Conservation (phyloP, 2,329 filamentous ascomycete genomes). For the Fusarium continuum region DNA sequence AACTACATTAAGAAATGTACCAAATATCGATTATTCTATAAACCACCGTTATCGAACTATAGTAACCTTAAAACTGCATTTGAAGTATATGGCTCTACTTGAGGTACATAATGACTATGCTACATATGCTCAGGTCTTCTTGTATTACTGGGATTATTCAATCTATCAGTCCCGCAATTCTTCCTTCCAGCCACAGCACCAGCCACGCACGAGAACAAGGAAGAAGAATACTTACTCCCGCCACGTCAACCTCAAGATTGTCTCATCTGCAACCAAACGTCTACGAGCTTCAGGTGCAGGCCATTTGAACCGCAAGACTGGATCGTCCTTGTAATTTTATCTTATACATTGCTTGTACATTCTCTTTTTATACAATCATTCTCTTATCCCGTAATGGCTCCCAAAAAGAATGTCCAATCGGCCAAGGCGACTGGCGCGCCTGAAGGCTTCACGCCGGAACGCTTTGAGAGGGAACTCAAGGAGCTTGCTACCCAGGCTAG, state of each 20-base stretch:
- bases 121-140: too few relatives aligned
- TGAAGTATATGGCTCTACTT: too few relatives aligned
- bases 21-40: too few relatives aligned
- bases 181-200: constrained; percentile 27
- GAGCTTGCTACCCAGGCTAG: constrained; percentile 57
- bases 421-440: constrained; percentile 39
- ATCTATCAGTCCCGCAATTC: constrained; percentile 17
- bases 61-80: too few relatives aligned
- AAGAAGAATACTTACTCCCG: constrained; percentile 21
- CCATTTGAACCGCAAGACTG: constrained; percentile 42
- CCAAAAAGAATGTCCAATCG: constrained; percentile 26
- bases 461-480: constrained; percentile 64
- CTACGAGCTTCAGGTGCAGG: constrained; percentile 47
- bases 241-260: constrained; percentile 38
- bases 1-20: too few relatives aligned
- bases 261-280: constrained; percentile 31
- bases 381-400: constrained; percentile 29
- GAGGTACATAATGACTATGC: too few relatives aligned
- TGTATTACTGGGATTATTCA: too few relatives aligned
- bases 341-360: constrained; percentile 6
- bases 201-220: constrained; percentile 35
- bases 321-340: constrained; percentile 2
- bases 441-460: constrained; percentile 57
- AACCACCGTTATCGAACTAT: too few relatives aligned
- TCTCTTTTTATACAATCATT: neutral